These are phyloP conservation scores for Penicillium sp. DNA, from an alignment of 2,329 filamentous ascomycete species.

Conservation along the genomic window DNA sequence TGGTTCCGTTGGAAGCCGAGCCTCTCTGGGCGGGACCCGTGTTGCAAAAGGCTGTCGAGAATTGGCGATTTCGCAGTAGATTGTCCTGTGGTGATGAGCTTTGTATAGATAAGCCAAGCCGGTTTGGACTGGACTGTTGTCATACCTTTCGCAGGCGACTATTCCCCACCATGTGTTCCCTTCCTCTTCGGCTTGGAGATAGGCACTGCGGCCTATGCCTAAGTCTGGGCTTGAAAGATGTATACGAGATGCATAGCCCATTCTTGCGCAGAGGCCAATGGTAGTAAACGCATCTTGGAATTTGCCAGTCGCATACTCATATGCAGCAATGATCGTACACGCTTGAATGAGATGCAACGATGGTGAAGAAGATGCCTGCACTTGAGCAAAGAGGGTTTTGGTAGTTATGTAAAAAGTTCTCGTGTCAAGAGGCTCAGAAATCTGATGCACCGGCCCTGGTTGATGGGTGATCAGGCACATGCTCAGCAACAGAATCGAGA, in stretches of 20 bases:
- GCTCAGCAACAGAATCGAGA: conserved; percentile 27
- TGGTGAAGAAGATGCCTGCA: conserved; percentile 19
- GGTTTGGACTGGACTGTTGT: too few species aligned
- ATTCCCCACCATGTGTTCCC: conserved; percentile 33
- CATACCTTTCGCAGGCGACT: conserved; percentile 29
- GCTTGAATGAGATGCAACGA: conserved; percentile 30
- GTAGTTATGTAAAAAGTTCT: conserved; percentile 22
- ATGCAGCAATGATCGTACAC: conserved; percentile 25
- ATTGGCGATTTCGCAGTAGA: conserved; percentile 14
- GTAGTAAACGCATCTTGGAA: conserved; percentile 24
- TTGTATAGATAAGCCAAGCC: too few species aligned
- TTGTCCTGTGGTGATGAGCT: conserved; percentile 1
- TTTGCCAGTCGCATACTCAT: conserved; percentile 27
- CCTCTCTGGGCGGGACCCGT: conserved; percentile 3
- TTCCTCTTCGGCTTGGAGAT: conserved; percentile 18
- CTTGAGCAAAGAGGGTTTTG: conserved; percentile 26
- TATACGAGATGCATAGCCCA: conserved; percentile 25
- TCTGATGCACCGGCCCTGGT: neutral
- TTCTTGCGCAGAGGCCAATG: conserved; percentile 24
- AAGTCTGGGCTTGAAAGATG: conserved; percentile 2
- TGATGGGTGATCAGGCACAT: conserved; percentile 21
- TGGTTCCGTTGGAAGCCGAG: conserved; percentile 17
- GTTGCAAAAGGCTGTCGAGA: conserved; percentile 17
- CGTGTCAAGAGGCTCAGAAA: neutral
- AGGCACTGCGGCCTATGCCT: neutral